Base-by-base conservation (phyloP, 495 filamentous ascomycete species). In the Thermochaetoides thermophila region DNA sequence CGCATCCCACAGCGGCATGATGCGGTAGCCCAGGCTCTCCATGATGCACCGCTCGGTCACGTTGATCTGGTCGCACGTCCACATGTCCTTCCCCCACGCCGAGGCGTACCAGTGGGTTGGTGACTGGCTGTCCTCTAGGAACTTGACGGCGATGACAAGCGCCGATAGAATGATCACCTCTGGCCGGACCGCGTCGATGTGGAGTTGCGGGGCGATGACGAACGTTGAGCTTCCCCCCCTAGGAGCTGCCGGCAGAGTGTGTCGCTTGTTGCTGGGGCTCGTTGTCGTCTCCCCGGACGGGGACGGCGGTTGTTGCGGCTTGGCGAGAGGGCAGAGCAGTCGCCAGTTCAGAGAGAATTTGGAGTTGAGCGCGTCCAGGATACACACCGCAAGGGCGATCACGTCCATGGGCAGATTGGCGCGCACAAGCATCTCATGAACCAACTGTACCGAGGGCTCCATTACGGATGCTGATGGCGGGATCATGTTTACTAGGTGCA, bases 321-420 rank as follows among this genome's bases (percentile, higher is more conserved):
- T n/a, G n/a, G 43, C 37, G 15, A 68, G 42, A 5, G 68, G 67
- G 37, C 61, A 69, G 3, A 55, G 48, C 21, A 65, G 50, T 25
- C 68, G 52, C 66, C 66, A 73, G 16, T 53, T 55, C 22, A 63
- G 57, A 28, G 68, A 66, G 44, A 73, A 73, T 44, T 57, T 58
- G 23, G 63, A 60, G 48, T 57, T 59, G 37, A 73, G 53, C n/a
- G 61, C 66, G 40, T 73, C 68, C 28, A 73, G 49, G 17, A 73
- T 63, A 46, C 61, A 66, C 32, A 65, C 64, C 11, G 64, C 68
- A 19, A 73, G 55, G 18, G 66, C 68, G 17, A 71, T 50, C 13
- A 55, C 63, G 31, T 66, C 61, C 42, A 58, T 54, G 24, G 66
- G 63, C 5, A 70, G 47, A 14, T 58, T 45, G 29, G 68, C 57